Evolutionary conservation across 192 early-diverging fungal species (phyloP).

Genomic region (Rhizoclosmatium globosum): DNA sequence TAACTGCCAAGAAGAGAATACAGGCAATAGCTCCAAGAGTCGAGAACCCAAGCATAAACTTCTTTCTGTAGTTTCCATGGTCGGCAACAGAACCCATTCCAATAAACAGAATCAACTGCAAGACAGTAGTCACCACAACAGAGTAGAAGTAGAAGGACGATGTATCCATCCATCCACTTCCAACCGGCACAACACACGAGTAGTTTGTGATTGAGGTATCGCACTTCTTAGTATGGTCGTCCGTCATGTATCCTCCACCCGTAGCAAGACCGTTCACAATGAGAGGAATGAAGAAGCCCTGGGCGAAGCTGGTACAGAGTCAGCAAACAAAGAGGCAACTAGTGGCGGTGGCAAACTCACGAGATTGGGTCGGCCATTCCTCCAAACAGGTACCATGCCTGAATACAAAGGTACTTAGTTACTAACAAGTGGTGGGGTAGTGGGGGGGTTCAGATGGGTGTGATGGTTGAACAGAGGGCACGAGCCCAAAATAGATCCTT

Average conservation of each 20-base stretch:
- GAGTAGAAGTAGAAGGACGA: slow-evolving; percentile 42
- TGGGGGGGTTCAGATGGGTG: no score
- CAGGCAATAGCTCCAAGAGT: slow-evolving; percentile 4
- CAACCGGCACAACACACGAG: slow-evolving; percentile 33
- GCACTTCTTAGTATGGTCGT: slow-evolving; percentile 32
- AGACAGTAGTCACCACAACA: slow-evolving; percentile 30
- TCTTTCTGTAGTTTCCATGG: slow-evolving; percentile 20
- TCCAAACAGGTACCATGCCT: slow-evolving; percentile 2
- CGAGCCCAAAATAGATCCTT: no score
- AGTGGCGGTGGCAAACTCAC: neutral
- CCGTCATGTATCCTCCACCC: slow-evolving; percentile 9
- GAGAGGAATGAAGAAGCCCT: slow-evolving; percentile 40
- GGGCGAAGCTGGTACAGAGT: neutral
- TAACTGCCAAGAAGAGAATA: slow-evolving; percentile 22
- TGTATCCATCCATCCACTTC: slow-evolving; percentile 22
- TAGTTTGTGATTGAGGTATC: slow-evolving; percentile 21
- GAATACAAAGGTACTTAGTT: no score
- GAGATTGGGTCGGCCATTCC: neutral
- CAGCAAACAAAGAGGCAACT: neutral
- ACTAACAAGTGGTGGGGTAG: no score
- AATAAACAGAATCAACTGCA: slow-evolving; percentile 49
- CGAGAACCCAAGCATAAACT: slow-evolving; percentile 34
- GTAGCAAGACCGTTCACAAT: slow-evolving; percentile 38
- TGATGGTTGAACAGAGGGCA: no score
- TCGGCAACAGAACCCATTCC: neutral